Percentiles rank a stretch among this genome's conserved stretches.
These are phyloP conservation scores for Aspergillus baeticus DNA, from an alignment of 495 filamentous ascomycete species.

Conservation along the genomic window DNA sequence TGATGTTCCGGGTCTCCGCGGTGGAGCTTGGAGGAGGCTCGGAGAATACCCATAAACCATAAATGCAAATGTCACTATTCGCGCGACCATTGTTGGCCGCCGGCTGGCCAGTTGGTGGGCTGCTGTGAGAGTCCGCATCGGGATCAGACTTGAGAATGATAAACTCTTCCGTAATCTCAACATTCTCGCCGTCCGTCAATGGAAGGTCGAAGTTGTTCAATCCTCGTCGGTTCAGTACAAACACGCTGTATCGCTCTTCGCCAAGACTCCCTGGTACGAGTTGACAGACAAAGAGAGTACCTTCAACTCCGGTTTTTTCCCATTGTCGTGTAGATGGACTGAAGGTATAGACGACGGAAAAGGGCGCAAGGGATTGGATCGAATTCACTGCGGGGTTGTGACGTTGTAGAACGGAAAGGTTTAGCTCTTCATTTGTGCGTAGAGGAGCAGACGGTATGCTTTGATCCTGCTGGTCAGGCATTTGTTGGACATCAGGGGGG, in stretches of 20 bases:
- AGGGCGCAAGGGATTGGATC: slow-evolving; percentile 74
- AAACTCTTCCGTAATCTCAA: slow-evolving; percentile 60
- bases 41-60: slow-evolving; percentile 65
- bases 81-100: neutral
- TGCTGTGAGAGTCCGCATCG: slow-evolving; percentile 7
- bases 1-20: slow-evolving; percentile 47
- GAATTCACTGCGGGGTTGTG: slow-evolving; percentile 65
- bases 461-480: slow-evolving; percentile 25
- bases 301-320: slow-evolving; percentile 78
- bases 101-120: neutral
- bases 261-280: slow-evolving; percentile 43
- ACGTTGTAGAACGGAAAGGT: slow-evolving; percentile 73
- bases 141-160: slow-evolving; percentile 54
- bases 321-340: slow-evolving; percentile 57
- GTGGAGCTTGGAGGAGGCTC: slow-evolving; percentile 55
- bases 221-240: slow-evolving; percentile 61
- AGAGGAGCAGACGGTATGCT: slow-evolving; percentile 39
- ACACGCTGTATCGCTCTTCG: slow-evolving; percentile 55
- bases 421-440: slow-evolving; percentile 76
- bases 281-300: slow-evolving; percentile 78
- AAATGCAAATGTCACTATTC: slow-evolving; percentile 36
- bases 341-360: slow-evolving; percentile 78
- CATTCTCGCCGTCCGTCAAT: slow-evolving; percentile 50
- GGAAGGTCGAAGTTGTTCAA: slow-evolving; percentile 57
- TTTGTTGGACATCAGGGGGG: slow-evolving; percentile 34